These are phyloP conservation scores for Ceratocystiopsis minuta DNA, from an alignment of 2,329 filamentous ascomycete genomes.

Conservation along the genomic window DNA sequence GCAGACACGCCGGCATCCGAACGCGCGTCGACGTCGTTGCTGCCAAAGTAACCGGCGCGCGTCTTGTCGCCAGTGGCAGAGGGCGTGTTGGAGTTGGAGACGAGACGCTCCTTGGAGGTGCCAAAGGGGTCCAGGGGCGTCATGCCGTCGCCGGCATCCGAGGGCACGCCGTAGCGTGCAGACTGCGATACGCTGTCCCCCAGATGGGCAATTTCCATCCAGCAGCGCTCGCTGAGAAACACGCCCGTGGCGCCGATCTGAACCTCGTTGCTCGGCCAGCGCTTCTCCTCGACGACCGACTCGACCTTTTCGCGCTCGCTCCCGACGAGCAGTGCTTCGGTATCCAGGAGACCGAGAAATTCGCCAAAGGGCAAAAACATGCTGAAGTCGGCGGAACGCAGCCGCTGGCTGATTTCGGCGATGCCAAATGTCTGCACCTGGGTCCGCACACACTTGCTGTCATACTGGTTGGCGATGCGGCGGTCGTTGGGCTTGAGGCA, in stretches of 20 bases:
- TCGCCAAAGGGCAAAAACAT: slow-evolving; percentile 91
- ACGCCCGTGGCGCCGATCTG: slow-evolving; percentile 81
- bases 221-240: slow-evolving; percentile 89
- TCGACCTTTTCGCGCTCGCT: slow-evolving; percentile 86
- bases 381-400: slow-evolving; percentile 88
- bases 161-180: slow-evolving; percentile 32
- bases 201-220: slow-evolving; percentile 74
- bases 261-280: slow-evolving; percentile 85
- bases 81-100: slow-evolving; percentile 33
- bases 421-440: slow-evolving; percentile 94
- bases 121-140: slow-evolving; percentile 42
- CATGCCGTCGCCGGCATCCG: slow-evolving; percentile 45
- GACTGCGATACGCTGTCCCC: slow-evolving; percentile 40
- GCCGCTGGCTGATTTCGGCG: slow-evolving; percentile 84
- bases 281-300: slow-evolving; percentile 75
- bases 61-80: slow-evolving; percentile 44
- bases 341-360: slow-evolving; percentile 75
- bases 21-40: slow-evolving; percentile 60
- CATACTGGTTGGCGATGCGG: slow-evolving; percentile 94
- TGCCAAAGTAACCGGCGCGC: slow-evolving; percentile 63
- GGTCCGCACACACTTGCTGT: slow-evolving; percentile 91
- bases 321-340: slow-evolving; percentile 70
- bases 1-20: slow-evolving; percentile 89
- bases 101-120: slow-evolving; percentile 42
- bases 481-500: slow-evolving; percentile 95